Base-by-base conservation (phyloP, 1,139 yeast species). In the Yamadazyma membranifaciens region DNA sequence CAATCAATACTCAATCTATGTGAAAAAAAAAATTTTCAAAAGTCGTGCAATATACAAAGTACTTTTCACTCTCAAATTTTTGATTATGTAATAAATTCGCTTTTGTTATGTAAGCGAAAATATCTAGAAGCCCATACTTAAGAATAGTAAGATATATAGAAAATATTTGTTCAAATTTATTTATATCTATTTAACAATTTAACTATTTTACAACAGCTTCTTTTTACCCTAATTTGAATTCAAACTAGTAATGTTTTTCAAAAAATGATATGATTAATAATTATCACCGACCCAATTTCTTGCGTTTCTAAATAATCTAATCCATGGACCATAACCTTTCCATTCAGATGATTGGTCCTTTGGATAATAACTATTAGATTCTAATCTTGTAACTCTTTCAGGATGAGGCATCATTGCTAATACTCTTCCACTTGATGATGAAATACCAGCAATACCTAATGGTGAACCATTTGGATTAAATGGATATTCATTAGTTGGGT, bases 361-460 rank as follows among this genome's bases (percentile, higher is more conserved):
- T 38, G 98, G 97, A 60, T 87, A 87, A 82, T 89, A 92, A 7
- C 97, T 88, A 69, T 91, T 91, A 45, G 95, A 73, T 64, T 87
- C 96, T 59, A 81, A 71, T 67, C 96, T 79, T 44, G 84, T 77
- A 37, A 88, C 94, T 70, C 99, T 87, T 67, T 94, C 99, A 20
- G 99, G 98, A 62, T 94, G 99, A 36, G 99, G 99, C 99, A 94
- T 94, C 89, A 94, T 81, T 3, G 98, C 98, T 56, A 94, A 73
- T 4, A 94, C 97, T 63, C 98, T 82, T 51, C 98, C 98, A 58
- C 87, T 87, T 43, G 86, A 87, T 39, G 92, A 81, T 48, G 86
- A 75, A 46, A 94, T 80, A 73, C 97, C 99, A 33, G 97, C 87
- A 57, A 94, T 87, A 66, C 96, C 98, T 41, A 78, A 78, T 36